Evolutionary conservation across 305 asterid species (phyloP).

Genomic region (Fraxinus sp.): DNA sequence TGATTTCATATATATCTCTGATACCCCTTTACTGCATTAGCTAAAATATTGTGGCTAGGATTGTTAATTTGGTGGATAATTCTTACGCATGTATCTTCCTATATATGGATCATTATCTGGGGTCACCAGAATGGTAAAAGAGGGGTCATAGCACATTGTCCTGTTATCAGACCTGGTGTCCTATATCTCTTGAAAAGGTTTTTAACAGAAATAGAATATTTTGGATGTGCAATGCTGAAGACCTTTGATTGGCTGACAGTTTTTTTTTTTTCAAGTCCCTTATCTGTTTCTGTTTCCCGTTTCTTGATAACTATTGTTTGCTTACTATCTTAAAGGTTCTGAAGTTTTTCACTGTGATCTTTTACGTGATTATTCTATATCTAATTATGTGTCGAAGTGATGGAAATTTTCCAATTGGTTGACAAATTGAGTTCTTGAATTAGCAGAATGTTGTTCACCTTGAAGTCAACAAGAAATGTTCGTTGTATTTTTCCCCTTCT

Average conservation of each 20-base stretch:
- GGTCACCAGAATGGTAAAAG: neutral
- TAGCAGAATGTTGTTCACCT: neutral
- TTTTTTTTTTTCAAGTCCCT: neutral
- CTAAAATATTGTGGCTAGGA: neutral
- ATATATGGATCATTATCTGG: neutral
- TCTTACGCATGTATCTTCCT: neutral
- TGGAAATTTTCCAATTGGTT: neutral
- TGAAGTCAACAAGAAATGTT: neutral
- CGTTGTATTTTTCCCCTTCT: neutral
- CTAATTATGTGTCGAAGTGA: neutral
- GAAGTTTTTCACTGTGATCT: neutral
- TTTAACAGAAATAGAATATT: neutral
- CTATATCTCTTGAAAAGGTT: neutral
- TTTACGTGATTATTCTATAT: neutral
- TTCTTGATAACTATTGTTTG: neutral
- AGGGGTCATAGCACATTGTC: neutral
- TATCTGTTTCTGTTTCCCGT: neutral
- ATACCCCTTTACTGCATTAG: neutral
- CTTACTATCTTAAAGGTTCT: neutral
- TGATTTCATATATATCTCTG: constrained; percentile 24
- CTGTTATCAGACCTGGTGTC: neutral
- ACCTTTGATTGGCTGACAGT: neutral
- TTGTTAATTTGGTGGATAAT: neutral
- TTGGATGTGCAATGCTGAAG: neutral
- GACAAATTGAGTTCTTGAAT: constrained; percentile 1